phyloP scores from a whole-genome alignment of 768 basidiomycete species.

The Scleroderma citrinum region DNA sequence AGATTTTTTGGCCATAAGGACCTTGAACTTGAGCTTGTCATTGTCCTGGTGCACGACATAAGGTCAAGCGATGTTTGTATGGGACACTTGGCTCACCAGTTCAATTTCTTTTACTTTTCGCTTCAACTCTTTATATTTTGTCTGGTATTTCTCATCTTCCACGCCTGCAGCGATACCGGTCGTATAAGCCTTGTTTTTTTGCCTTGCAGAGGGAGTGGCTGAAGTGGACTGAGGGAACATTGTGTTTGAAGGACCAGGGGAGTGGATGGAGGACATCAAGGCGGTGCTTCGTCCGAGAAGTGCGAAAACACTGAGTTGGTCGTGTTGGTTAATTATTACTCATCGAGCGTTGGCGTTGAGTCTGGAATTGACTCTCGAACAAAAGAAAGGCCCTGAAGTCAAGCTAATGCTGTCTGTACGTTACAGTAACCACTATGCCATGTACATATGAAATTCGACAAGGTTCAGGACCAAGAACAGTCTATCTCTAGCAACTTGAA shows the following conservation, averaged over 20 bases:
- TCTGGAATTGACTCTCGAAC: slow-evolving; percentile 6
- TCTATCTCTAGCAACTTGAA: background rate
- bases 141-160: slow-evolving; percentile 81
- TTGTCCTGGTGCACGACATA: slow-evolving; percentile 56
- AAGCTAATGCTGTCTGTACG: too few relatives aligned
- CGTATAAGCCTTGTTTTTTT: slow-evolving; percentile 44
- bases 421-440: too few relatives aligned
- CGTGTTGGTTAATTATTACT: slow-evolving; percentile 23
- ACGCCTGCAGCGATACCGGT: slow-evolving; percentile 71
- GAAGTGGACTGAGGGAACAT: slow-evolving; percentile 28
- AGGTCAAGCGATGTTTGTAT: background rate
- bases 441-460: background rate
- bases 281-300: slow-evolving; percentile 34
- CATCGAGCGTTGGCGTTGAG: slow-evolving; percentile 26
- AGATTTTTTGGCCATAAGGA: slow-evolving; percentile 70
- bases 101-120: slow-evolving; percentile 87
- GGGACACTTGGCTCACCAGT: slow-evolving; percentile 39
- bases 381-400: too few relatives aligned
- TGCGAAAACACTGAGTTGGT: slow-evolving; percentile 26
- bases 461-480: background rate
- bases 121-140: slow-evolving; percentile 85
- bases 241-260: slow-evolving; percentile 43
- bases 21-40: slow-evolving; percentile 80
- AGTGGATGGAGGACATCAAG: slow-evolving; percentile 66
- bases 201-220: slow-evolving; percentile 31